Percentiles rank a stretch among this genome's conserved stretches.
phyloP scores from a whole-genome alignment of 1,284 basidiomycete genomes.

The Mycosarcoma mackinlayi region DNA sequence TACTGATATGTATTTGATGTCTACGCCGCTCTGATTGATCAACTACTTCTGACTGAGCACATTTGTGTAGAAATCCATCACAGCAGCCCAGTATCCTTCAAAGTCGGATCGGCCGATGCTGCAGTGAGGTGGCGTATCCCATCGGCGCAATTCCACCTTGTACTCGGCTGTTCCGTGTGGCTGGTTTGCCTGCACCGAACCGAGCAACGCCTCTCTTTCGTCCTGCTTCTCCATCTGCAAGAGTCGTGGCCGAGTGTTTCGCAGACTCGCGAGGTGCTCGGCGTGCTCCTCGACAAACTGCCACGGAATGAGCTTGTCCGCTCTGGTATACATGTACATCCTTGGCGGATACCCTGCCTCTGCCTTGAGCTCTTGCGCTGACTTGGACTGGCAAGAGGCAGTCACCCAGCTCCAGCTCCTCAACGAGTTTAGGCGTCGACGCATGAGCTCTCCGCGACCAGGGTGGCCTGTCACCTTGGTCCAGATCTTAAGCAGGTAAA shows the following conservation, averaged over 20 bases:
- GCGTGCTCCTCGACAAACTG: constrained; percentile 58
- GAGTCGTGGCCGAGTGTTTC: constrained; percentile 12
- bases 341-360: constrained; percentile 40
- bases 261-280: constrained; percentile 22
- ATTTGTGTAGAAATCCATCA: constrained; percentile 38
- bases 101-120: constrained; percentile 54
- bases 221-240: constrained; percentile 39
- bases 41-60: constrained; percentile 26
- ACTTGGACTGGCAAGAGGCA: constrained; percentile 17
- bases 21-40: neutral
- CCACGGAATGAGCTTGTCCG: constrained; percentile 56
- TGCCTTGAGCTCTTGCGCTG: neutral
- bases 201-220: constrained; percentile 13
- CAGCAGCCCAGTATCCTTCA: constrained; percentile 54
- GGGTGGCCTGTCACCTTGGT: constrained; percentile 32
- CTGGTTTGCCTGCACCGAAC: neutral
- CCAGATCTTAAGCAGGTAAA: constrained; percentile 39
- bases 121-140: constrained; percentile 56
- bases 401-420: constrained; percentile 52
- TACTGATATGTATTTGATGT: no score
- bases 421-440: constrained; percentile 45
- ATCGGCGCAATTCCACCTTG: constrained; percentile 48
- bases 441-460: constrained; percentile 43
- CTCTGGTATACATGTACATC: constrained; percentile 59
- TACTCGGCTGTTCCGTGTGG: constrained; percentile 6